Base-by-base conservation (phyloP, 805 yeast genomes). In the Candida ovalis region DNA sequence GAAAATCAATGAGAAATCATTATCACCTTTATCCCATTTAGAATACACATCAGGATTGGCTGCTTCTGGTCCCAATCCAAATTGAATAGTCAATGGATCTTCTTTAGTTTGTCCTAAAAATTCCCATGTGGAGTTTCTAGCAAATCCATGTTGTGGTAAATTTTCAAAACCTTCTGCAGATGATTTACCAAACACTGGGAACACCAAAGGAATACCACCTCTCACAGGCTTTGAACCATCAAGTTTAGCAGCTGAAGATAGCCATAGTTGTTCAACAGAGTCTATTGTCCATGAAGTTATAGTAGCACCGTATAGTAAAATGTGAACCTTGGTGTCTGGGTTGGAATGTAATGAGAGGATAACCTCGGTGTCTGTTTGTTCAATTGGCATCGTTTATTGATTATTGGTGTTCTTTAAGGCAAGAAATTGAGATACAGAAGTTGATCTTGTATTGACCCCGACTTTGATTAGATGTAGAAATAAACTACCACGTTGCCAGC, bases 61-160 rank as follows among this genome's bases (percentile, higher is more conserved):
- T 46, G 82, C 74, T 61, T 89, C 96, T 6, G 96, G 96, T 17
- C 94, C 84, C 48, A 94, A 76, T 0, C 90, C 99, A 67, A 90
- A 91, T 67, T 94, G 97, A 40, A 86, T 86, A 4, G 95, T 81
- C 45, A 91, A 86, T 25, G 88, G 86, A 40, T 71, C 67, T 45
- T 77, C 82, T 32, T 75, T 74, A 18, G 85, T 80, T 68, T 89
- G 92, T 35, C 99, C 99, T 52, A 94, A 74, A 58, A 91, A 88
- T 67, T 94, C 97, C 99, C 99, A 94, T 2, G 76, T 71, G 13
- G 92, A 83, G 66, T 80, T 85, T 67, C 99, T 78, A 18, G 96
- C 99, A 71, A 94, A 87, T 1, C 99, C 99, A 64, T 94, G 99
- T 71, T 94, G 98, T 18, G 97, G 97, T 54, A 94, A 77, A 32